A percentile compares a stretch with the other conserved stretches of the same genome.
Conservation (phyloP, 75 land plant species). For the Pinus taeda region DNA sequence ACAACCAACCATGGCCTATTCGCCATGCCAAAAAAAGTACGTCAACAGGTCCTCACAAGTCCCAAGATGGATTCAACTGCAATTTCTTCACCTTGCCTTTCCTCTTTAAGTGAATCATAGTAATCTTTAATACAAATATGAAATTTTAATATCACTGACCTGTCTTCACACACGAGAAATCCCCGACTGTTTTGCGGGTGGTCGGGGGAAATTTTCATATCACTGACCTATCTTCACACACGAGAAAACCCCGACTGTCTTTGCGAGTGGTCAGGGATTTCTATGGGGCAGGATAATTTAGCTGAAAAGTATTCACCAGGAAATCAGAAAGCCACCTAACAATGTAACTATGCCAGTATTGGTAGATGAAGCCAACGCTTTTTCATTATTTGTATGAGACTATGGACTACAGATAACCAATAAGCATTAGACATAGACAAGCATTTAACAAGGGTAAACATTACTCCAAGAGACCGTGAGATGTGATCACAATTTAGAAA, state of each 20-base stretch:
- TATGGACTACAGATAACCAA: background rate
- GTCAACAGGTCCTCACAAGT: constrained; percentile 1
- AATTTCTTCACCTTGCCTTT: background rate
- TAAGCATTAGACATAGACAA: background rate
- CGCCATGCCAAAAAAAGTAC: background rate
- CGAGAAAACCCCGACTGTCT: too few species aligned
- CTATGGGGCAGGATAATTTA: background rate
- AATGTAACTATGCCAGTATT: background rate
- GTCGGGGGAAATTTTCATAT: background rate
- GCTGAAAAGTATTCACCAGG: background rate
- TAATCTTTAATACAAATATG: background rate
- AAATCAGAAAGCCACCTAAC: constrained; percentile 2
- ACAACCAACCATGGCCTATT: constrained; percentile 12
- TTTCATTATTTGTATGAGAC: background rate
- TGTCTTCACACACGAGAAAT: background rate
- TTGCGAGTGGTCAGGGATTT: background rate
- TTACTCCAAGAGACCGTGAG: background rate
- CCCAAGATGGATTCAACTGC: background rate
- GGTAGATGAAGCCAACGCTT: background rate
- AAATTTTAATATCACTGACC: background rate
- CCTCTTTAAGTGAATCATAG: background rate
- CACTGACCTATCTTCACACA: too few species aligned
- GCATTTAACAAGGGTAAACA: background rate
- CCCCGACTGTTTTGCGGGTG: background rate
- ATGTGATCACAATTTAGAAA: background rate